Evolutionary conservation across 768 basidiomycete species (phyloP).

Genomic region (Pleurotus tuoliensis): DNA sequence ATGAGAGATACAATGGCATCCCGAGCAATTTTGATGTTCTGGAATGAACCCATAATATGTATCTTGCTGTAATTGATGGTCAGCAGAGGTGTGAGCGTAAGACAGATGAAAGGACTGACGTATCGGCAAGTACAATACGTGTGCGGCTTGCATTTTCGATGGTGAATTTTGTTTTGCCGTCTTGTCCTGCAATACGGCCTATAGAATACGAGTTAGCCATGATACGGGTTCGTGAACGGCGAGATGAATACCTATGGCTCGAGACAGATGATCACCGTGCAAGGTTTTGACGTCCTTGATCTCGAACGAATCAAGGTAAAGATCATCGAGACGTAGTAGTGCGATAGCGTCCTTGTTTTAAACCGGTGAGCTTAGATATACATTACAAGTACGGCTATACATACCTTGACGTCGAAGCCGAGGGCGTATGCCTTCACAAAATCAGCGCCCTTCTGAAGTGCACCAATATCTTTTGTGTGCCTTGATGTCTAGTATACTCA

Average conservation of each 20-base stretch:
- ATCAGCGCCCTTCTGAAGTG: constrained; percentile 95
- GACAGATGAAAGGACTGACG: constrained; percentile 50
- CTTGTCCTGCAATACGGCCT: constrained; percentile 98
- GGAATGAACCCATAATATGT: constrained; percentile 97
- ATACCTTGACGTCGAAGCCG: constrained; percentile 92
- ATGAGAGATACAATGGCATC: constrained; percentile 96
- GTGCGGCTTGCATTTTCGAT: constrained; percentile 97
- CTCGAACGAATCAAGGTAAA: constrained; percentile 98
- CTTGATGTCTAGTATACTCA: constrained; percentile 70
- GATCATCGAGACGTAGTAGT: constrained; percentile 89
- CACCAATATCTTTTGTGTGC: constrained; percentile 89
- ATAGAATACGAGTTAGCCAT: constrained; percentile 3
- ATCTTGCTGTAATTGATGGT: constrained; percentile 65
- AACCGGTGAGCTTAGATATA: neutral
- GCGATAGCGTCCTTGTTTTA: constrained; percentile 86
- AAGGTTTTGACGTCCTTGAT: constrained; percentile 99
- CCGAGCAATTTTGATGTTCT: constrained; percentile 96
- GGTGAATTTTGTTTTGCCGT: constrained; percentile 97
- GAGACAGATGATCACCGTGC: constrained; percentile 96
- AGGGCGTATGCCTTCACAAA: constrained; percentile 93
- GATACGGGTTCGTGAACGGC: neutral
- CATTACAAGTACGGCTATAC: constrained; percentile 7
- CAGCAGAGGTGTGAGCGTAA: neutral
- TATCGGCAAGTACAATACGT: constrained; percentile 97
- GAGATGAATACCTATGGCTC: constrained; percentile 73